Conservation (phyloP, 352 stramenopile genomes). For the Blastocystis sp. region DNA sequence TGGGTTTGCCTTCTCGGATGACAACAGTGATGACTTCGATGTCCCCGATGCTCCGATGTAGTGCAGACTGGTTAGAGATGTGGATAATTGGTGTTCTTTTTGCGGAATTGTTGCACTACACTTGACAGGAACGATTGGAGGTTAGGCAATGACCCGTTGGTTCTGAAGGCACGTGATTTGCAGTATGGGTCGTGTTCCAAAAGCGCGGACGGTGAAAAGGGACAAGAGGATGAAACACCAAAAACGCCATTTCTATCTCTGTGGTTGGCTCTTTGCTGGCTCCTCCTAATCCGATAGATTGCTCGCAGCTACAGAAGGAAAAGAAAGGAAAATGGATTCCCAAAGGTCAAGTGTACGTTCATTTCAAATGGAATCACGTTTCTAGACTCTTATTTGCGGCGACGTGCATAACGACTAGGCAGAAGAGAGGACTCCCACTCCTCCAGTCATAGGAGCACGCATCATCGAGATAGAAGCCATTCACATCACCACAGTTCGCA, state of each 20-base stretch:
- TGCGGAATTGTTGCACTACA: too few species aligned
- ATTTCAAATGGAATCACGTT: background rate
- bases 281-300: background rate
- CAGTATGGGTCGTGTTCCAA: too few species aligned
- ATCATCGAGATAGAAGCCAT: background rate
- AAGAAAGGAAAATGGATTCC: background rate
- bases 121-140: too few species aligned
- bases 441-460: background rate
- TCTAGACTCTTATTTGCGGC: background rate
- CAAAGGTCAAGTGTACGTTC: background rate
- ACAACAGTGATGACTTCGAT: slow-evolving; percentile 49
- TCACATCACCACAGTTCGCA: background rate
- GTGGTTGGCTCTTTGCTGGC: background rate
- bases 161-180: too few species aligned
- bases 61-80: too few species aligned
- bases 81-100: too few species aligned
- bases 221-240: too few species aligned
- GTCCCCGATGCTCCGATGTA: slow-evolving; percentile 55
- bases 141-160: too few species aligned
- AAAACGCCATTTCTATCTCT: background rate
- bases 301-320: background rate
- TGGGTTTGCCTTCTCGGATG: slow-evolving; percentile 58
- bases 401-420: background rate
- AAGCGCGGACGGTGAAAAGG: too few species aligned
- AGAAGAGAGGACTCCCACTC: background rate